These are phyloP conservation scores for Exidia glandulosa DNA, from an alignment of 768 basidiomycete species.

Conservation along the genomic window DNA sequence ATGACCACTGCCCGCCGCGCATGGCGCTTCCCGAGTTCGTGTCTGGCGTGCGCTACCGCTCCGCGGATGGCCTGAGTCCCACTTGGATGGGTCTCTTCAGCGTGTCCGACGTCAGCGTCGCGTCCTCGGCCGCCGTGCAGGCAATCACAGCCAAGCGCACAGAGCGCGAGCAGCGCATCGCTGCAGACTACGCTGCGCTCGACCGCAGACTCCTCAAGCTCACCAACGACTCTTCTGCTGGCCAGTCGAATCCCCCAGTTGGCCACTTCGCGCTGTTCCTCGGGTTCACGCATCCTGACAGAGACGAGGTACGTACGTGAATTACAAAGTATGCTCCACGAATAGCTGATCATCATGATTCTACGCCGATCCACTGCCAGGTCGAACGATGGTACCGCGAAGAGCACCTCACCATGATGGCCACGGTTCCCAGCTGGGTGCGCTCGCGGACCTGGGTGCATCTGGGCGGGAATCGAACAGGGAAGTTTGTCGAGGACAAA, in stretches of 20 bases:
- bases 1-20: slow-evolving; percentile 42
- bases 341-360: too few species aligned
- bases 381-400: slow-evolving; percentile 21
- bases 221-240: neutral
- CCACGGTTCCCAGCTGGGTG: slow-evolving; percentile 32
- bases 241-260: neutral
- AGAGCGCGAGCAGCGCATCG: slow-evolving; percentile 18
- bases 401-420: slow-evolving; percentile 25
- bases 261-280: neutral
- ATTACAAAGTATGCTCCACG: too few species aligned
- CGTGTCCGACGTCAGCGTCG: slow-evolving; percentile 20
- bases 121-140: slow-evolving; percentile 20
- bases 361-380: slow-evolving; percentile 1
- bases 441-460: slow-evolving; percentile 29
- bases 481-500: neutral
- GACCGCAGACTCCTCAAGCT: neutral
- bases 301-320: neutral
- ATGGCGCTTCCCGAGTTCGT: slow-evolving; percentile 24
- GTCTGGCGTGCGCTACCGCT: slow-evolving; percentile 23
- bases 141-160: slow-evolving; percentile 25
- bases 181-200: neutral
- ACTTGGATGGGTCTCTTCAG: slow-evolving; percentile 28
- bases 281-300: neutral
- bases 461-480: slow-evolving; percentile 12
- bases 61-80: slow-evolving; percentile 22